Conservation (phyloP, 2,329 filamentous ascomycete species). For the Colletotrichum aenigma region DNA sequence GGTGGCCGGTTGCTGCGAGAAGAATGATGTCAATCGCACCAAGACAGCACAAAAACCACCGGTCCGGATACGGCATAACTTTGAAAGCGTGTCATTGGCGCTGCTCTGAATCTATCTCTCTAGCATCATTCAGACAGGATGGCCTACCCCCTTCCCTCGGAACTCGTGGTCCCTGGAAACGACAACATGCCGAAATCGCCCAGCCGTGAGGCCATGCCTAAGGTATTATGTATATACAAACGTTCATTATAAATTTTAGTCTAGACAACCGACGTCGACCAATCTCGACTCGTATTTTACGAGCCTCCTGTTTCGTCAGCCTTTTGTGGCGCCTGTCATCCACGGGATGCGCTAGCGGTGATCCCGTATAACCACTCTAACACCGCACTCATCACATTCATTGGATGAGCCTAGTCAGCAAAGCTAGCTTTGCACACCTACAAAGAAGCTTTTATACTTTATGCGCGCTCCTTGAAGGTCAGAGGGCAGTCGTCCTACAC, state of each 20-base stretch:
- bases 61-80: neutral
- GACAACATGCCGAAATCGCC: neutral
- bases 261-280: neutral
- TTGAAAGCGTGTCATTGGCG: neutral
- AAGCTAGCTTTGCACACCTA: neutral
- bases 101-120: neutral
- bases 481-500: slow-evolving; percentile 81
- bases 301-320: neutral
- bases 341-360: neutral
- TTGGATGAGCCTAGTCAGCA: neutral
- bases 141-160: neutral
- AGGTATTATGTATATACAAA: slow-evolving; percentile 15
- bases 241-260: slow-evolving; percentile 18
- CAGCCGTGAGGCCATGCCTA: neutral
- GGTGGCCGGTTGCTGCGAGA: neutral
- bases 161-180: neutral
- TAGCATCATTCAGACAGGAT: neutral
- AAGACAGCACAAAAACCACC: neutral
- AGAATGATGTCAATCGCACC: neutral
- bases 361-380: neutral
- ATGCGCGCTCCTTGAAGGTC: slow-evolving; percentile 66
- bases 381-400: neutral
- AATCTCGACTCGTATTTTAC: slow-evolving; percentile 1
- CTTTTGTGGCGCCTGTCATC: neutral
- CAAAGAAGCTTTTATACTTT: slow-evolving; percentile 16